Evolutionary conservation across 2,329 filamentous ascomycete genomes (phyloP), one percentile per base, ranked within the genome.

Genomic region (Ascochyta fabae): DNA sequence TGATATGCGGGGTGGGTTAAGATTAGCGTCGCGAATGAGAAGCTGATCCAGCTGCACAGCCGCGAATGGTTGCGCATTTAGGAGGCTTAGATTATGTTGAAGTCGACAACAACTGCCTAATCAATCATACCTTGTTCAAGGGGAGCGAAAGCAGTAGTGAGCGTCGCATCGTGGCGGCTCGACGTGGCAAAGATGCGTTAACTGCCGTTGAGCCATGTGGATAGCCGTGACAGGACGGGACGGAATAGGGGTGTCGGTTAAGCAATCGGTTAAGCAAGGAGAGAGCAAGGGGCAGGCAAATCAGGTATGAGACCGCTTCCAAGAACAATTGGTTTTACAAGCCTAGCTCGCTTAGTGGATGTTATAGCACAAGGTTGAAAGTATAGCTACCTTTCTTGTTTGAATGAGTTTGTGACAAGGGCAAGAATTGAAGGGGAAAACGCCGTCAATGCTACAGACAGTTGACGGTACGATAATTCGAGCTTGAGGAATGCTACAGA

Each of bases 341-440:
- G 34, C 46, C 48, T 60, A 53, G 61, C 38, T 59, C 56, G 63
- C 45, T 50, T 60, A 63, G 55, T 53, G 57, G 47, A 19, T 54
- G 53, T 47, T 73, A 73, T 71, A 64, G 57, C 26, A 51, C 68
- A 66, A 64, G 69, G 70, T 53, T 66, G 23, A 29, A 45, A 15
- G 43, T 65, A 66, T 60, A 64, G 56, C 38, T 44, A 42, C 45
- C 31, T 27, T 15, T 24, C 23, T 44, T 29, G 19, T 27, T 16
- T 26, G 19, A 26, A 19, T 8, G 29, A 23, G 3, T 23, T 22
- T 22, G 27, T 12, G 36, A 26, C 6, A 22, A 23, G 6, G 7
- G n/a, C 29, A 36, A 22, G 34, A 23, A 12, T 22, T 38, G 16
- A 12, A 39, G 10, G 7, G 34, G 24, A 23, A 13, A 22, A 12